Conservation (phyloP, 169 alveolate genomes). For the Plasmodium yoelii region DNA sequence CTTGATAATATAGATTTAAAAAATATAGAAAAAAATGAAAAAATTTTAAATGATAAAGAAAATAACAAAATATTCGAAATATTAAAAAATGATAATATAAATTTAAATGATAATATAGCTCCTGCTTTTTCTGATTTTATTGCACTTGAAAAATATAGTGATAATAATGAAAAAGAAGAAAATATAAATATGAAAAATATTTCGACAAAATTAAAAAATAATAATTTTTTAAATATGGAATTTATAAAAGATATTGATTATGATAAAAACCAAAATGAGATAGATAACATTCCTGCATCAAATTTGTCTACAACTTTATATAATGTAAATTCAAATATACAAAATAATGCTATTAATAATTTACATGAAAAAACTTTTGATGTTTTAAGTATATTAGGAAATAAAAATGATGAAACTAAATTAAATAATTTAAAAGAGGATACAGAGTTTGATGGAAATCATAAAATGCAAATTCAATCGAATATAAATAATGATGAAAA, state of each 20-base stretch:
- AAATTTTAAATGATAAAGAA: neutral
- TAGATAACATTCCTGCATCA: neutral
- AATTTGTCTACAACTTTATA: neutral
- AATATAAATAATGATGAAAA: neutral
- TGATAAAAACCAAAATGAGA: too few relatives aligned
- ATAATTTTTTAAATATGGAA: neutral
- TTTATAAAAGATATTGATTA: neutral
- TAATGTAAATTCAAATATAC: neutral
- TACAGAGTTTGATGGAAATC: too few relatives aligned
- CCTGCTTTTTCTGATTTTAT: slow-evolving; percentile 13
- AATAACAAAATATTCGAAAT: neutral
- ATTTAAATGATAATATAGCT: neutral
- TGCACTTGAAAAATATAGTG: slow-evolving; percentile 7
- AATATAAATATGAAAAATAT: neutral
- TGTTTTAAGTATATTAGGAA: slow-evolving; percentile 5
- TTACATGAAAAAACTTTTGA: slow-evolving; percentile 6
- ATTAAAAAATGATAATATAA: neutral
- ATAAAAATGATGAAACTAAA: slow-evolving; percentile 2
- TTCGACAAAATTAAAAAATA: neutral
- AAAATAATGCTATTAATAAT: neutral
- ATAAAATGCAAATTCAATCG: too few relatives aligned
- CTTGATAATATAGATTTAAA: neutral
- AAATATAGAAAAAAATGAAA: slow-evolving; percentile 9
- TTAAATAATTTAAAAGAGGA: too few relatives aligned
- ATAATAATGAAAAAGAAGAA: neutral